Conservation (phyloP, 352 stramenopile genomes). For the Phytophthora chlamydospora region DNA sequence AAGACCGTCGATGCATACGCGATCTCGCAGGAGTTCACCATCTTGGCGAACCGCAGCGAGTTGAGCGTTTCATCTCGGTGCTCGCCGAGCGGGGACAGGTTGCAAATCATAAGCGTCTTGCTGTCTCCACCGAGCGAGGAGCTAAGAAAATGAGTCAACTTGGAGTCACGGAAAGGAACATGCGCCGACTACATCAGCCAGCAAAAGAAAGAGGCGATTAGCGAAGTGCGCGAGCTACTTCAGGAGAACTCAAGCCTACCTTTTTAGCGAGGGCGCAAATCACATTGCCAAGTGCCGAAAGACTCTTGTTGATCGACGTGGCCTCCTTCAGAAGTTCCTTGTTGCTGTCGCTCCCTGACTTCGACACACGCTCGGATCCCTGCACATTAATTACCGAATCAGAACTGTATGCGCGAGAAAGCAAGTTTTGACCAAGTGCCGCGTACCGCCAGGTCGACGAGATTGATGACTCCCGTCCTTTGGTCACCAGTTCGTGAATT, state of each 20-base stretch:
- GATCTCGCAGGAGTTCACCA: slow-evolving; percentile 89
- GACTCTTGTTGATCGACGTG: slow-evolving; percentile 88
- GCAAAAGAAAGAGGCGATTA: not conserved
- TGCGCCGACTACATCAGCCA: slow-evolving; percentile 54
- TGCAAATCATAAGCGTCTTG: slow-evolving; percentile 93
- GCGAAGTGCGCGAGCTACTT: not conserved
- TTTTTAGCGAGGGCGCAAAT: slow-evolving; percentile 85
- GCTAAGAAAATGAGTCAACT: slow-evolving; percentile 88
- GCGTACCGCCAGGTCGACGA: slow-evolving; percentile 82
- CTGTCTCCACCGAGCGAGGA: slow-evolving; percentile 85
- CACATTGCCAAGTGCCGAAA: slow-evolving; percentile 85
- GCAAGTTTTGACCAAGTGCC: not conserved
- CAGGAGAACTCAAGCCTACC: slow-evolving; percentile 33
- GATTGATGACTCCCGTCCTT: slow-evolving; percentile 72
- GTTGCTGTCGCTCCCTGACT: slow-evolving; percentile 76
- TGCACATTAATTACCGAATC: slow-evolving; percentile 19
- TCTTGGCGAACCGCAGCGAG: slow-evolving; percentile 89
- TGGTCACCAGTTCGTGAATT: slow-evolving; percentile 65
- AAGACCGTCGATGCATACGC: slow-evolving; percentile 65
- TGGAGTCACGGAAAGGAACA: slow-evolving; percentile 90
- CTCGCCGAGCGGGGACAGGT: slow-evolving; percentile 75
- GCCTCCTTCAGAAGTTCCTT: slow-evolving; percentile 86
- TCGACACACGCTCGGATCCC: slow-evolving; percentile 86
- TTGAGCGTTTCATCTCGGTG: slow-evolving; percentile 88
- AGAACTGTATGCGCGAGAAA: not conserved